These are phyloP conservation scores for Citrullus amarus DNA, from an alignment of 306 rosid genomes.

Conservation along the genomic window DNA sequence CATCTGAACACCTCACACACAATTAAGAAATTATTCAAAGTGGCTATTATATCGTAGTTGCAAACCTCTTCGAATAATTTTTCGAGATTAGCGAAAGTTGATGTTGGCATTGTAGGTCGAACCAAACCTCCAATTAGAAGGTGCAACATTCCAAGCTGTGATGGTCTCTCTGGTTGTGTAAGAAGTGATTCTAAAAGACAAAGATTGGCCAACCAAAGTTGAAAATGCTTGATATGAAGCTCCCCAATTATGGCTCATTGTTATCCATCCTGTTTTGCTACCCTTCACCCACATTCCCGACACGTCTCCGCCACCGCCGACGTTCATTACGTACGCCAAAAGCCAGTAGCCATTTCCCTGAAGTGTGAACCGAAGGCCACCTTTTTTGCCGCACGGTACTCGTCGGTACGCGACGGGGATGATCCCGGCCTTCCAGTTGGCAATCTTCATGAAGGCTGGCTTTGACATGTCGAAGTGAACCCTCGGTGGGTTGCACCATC, in stretches of 20 bases:
- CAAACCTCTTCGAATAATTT: not conserved
- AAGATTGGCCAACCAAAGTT: conserved; percentile 51
- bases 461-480: conserved; percentile 82
- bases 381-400: conserved; percentile 45
- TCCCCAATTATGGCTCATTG: conserved; percentile 97
- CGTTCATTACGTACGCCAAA: conserved; percentile 84
- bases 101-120: conserved; percentile 34
- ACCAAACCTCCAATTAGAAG: conserved; percentile 60
- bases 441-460: conserved; percentile 89
- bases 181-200: conserved; percentile 67
- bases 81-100: conserved; percentile 36
- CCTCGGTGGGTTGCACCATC: conserved; percentile 94
- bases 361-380: conserved; percentile 55
- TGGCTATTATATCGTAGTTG: too few relatives aligned
- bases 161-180: conserved; percentile 56
- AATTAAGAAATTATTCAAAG: not conserved
- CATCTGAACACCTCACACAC: not conserved
- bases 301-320: conserved; percentile 82
- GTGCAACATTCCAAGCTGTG: conserved; percentile 61
- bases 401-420: conserved; percentile 69
- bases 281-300: conserved; percentile 69
- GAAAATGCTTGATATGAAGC: conserved; percentile 90
- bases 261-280: conserved; percentile 62
- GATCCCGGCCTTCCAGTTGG: conserved; percentile 65
- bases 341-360: conserved; percentile 93